phyloP scores from a whole-genome alignment of 2,329 filamentous ascomycete genomes.

The Lachnellula willkommii region DNA sequence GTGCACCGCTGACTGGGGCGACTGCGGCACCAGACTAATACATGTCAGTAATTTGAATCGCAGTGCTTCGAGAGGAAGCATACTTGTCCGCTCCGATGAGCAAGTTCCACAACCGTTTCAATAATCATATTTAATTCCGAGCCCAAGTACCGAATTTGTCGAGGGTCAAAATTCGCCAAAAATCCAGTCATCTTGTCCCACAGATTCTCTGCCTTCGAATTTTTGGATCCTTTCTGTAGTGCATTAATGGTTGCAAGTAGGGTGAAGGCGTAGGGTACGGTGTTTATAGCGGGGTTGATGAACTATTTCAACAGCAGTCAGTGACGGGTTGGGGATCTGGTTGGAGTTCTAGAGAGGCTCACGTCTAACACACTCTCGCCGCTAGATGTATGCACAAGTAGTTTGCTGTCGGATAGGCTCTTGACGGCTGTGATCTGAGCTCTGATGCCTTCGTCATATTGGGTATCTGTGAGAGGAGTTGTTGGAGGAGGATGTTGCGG shows the following conservation, averaged over 20 bases:
- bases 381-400: constrained; percentile 30
- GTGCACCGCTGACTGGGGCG: constrained; percentile 37
- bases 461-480: constrained; percentile 33
- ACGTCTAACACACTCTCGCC: constrained; percentile 36
- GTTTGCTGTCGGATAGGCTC: constrained; percentile 31
- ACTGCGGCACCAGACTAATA: constrained; percentile 24
- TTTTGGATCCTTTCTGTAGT: constrained; percentile 30
- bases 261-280: constrained; percentile 53
- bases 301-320: constrained; percentile 18
- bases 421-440: constrained; percentile 35
- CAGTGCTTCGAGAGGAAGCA: background rate
- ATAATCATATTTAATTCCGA: constrained; percentile 41
- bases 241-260: constrained; percentile 44
- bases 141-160: constrained; percentile 51
- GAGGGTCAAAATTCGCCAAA: constrained; percentile 41
- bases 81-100: constrained; percentile 21
- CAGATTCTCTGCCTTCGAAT: constrained; percentile 29
- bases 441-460: constrained; percentile 40
- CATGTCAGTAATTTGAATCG: constrained; percentile 8
- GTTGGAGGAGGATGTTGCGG: constrained; percentile 34
- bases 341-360: constrained; percentile 5
- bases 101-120: constrained; percentile 30
- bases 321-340: background rate
- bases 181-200: constrained; percentile 44
- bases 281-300: constrained; percentile 50